Conservation (phyloP, 1,284 basidiomycete genomes). For the Cutaneotrichosporon sp. region DNA sequence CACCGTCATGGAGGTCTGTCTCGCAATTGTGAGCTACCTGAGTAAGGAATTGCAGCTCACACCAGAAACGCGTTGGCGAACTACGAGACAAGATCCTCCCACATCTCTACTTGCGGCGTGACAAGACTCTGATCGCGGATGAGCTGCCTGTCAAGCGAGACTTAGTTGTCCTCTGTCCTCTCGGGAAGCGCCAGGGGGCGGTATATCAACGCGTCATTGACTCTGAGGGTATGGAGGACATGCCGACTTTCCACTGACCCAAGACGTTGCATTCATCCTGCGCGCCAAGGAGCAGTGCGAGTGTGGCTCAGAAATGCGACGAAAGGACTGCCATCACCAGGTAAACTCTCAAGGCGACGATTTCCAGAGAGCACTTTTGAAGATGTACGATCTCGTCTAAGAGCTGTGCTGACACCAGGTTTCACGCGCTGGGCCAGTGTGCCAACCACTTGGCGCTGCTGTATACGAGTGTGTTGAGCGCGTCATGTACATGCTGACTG, state of each 20-base stretch:
- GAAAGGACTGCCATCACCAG: constrained; percentile 24
- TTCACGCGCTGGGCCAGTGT: constrained; percentile 37
- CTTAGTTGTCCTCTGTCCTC: constrained; percentile 51
- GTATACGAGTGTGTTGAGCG: constrained; percentile 30
- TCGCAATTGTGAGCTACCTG: constrained; percentile 33
- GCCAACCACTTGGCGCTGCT: constrained; percentile 45
- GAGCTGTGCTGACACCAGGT: constrained; percentile 21
- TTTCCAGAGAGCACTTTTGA: constrained; percentile 26
- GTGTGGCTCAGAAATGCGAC: constrained; percentile 39
- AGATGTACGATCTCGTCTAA: constrained; percentile 34
- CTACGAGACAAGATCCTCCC: constrained; percentile 47
- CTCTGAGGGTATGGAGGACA: constrained; percentile 26
- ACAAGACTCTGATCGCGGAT: constrained; percentile 49
- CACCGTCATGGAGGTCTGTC: constrained; percentile 37
- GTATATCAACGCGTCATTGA: constrained; percentile 48
- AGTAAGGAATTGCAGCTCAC: background rate
- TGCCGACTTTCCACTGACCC: background rate
- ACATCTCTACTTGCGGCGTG: constrained; percentile 50
- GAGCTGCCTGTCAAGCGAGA: constrained; percentile 52
- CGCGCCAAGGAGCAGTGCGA: constrained; percentile 47
- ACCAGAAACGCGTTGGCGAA: constrained; percentile 8
- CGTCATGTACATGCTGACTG: background rate
- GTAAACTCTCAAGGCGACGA: constrained; percentile 27
- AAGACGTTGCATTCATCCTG: constrained; percentile 48
- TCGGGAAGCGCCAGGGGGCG: constrained; percentile 45